Evolutionary conservation across 2,329 filamentous ascomycete genomes (phyloP), one percentile per base, ranked within the genome.

Genomic region (Paecilomyces fulvus): DNA sequence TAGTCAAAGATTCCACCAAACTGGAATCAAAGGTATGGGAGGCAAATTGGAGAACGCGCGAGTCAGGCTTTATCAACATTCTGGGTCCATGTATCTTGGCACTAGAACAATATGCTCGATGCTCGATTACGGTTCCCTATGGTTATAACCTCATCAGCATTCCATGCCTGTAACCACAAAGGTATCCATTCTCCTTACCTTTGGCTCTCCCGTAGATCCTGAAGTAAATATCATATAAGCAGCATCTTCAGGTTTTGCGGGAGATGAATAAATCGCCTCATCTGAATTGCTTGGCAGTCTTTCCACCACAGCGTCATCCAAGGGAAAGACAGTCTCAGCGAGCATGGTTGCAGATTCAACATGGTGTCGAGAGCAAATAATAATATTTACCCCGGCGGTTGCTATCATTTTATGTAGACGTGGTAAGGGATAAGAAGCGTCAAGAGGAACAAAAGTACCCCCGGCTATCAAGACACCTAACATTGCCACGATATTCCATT

Each of bases 101-200:
- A 2, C 79, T 75, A 0, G 83, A 82, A 1, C 83, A 79, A 12
- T 85, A 77, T 0, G 84, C 79, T 0, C 74, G 72, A 62, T 89
- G 86, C 10, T 81, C 82, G 58, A 87, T 80, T 52, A 85, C 78
- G n/a, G 85, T 81, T 3, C 84, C 85, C 72, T 75, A 55, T n/a
- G 31, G 30, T 30, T 17, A 57, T 65, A 30, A 62, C 60, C 31
- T 25, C 49, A 20, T 56, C 51, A 17, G 52, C 51, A 10, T 25
- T 49, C 11, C 46, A 54, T 12, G 54, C 55, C 8, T 43, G 14
- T 17, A 54, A 49, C 3, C 12, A 48, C 48, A 31, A 33, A 56
- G 17, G n/a, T 50, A 10, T n/a, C 46, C 11, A n/a, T 53, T 30
- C 48, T 56, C 58, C 61, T 51, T 58, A 73, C 71, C 63, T 83